phyloP scores from a whole-genome alignment of 768 basidiomycete genomes.

The Naematelia aurantialba region DNA sequence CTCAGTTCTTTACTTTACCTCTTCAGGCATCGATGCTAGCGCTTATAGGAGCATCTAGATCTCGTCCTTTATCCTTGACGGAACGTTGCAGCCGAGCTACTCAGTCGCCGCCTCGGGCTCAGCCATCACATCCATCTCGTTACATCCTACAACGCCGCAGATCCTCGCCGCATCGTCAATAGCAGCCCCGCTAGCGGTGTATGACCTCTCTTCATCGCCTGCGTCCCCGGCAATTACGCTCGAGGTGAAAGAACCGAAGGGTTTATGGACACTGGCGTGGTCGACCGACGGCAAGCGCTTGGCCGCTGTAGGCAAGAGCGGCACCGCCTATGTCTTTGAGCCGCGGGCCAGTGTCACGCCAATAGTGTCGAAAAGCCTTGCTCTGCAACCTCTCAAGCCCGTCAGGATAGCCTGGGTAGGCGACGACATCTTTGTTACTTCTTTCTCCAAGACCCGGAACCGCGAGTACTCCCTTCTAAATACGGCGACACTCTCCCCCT shows the following conservation, averaged over 20 bases:
- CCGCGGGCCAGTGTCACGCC: conserved; percentile 18
- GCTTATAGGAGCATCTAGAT: conserved; percentile 12
- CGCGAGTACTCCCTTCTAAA: conserved; percentile 45
- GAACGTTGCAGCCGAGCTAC: not conserved
- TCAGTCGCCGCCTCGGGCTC: conserved; percentile 21
- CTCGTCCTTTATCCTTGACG: conserved; percentile 7
- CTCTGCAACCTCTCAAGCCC: conserved; percentile 36
- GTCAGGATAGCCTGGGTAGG: conserved; percentile 29
- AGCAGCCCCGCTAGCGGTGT: conserved; percentile 21
- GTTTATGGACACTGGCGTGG: conserved; percentile 34
- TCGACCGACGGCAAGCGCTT: conserved; percentile 24
- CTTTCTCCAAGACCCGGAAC: conserved; percentile 41
- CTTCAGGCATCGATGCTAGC: not conserved
- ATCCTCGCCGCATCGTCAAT: conserved; percentile 26
- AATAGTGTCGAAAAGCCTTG: conserved; percentile 14
- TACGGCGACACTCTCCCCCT: conserved; percentile 16
- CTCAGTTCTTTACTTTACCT: not conserved
- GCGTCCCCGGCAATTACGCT: conserved; percentile 14
- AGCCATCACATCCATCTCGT: conserved; percentile 19
- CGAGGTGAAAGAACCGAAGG: conserved; percentile 27
- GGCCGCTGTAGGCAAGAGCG: conserved; percentile 25
- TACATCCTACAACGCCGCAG: conserved; percentile 37
- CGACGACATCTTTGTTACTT: conserved; percentile 30
- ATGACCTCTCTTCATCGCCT: conserved; percentile 21
- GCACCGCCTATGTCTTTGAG: conserved; percentile 27